Evolutionary conservation across 2,329 filamentous ascomycete species (phyloP).

Genomic region (Chrysoporthe austroafricana): DNA sequence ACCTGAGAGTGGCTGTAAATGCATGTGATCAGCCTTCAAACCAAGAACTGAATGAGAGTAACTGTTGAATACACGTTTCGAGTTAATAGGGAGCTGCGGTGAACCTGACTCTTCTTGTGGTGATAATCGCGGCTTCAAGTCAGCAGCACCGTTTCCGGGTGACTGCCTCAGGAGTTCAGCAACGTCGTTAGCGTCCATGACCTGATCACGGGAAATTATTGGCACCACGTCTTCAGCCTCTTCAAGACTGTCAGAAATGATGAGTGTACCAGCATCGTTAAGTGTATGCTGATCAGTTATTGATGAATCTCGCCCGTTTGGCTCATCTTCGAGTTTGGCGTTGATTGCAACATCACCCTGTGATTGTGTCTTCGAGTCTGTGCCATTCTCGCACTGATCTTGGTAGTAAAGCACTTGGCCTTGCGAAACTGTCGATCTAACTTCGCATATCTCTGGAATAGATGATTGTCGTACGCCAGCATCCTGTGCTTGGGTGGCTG

Average conservation of each 20-base stretch:
- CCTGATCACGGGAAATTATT: not conserved
- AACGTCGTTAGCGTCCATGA: not conserved
- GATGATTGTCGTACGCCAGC: not conserved
- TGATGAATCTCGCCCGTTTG: not conserved
- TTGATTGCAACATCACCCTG: not conserved
- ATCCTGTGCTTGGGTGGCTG: not conserved
- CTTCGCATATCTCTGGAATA: not conserved
- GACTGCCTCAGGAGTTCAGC: not conserved
- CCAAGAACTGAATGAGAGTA: not conserved
- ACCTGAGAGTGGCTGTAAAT: not conserved
- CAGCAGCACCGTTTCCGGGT: not conserved
- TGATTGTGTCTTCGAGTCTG: not conserved
- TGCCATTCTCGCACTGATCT: not conserved
- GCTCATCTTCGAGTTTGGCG: not conserved
- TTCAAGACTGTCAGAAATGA: not conserved
- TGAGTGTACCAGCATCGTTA: not conserved
- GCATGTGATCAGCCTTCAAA: not conserved
- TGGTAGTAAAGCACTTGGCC: not conserved
- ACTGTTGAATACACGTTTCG: not conserved
- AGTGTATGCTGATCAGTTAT: not conserved
- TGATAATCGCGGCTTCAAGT: not conserved
- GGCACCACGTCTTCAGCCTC: not conserved
- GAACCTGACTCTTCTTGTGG: not conserved
- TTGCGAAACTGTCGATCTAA: not conserved
- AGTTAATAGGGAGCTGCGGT: not conserved